These are phyloP conservation scores for Chionographis japonica DNA, from an alignment of 106 monocot species.

Conservation along the genomic window DNA sequence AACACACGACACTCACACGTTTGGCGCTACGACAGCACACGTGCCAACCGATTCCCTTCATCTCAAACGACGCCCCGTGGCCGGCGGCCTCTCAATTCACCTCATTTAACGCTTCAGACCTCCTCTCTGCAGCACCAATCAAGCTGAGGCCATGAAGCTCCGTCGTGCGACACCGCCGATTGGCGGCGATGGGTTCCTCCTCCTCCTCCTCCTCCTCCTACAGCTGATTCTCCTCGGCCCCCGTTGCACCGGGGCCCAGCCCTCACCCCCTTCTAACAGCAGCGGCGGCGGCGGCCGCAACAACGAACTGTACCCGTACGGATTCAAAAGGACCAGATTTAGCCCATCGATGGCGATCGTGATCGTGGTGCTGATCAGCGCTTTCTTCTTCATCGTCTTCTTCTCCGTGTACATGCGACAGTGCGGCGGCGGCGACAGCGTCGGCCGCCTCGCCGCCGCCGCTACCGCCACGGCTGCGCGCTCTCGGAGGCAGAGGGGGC, in stretches of 20 bases:
- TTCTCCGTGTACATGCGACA: conserved; percentile 57
- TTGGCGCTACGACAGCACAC: too few relatives aligned
- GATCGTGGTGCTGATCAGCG: conserved; percentile 33
- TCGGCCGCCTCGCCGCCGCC: not conserved
- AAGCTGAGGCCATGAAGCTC: too few relatives aligned
- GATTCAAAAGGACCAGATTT: too few relatives aligned
- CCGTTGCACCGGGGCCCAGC: not conserved
- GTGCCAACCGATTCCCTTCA: too few relatives aligned
- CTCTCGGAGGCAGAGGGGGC: conserved; percentile 16
- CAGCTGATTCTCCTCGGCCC: not conserved
- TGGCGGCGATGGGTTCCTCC: not conserved
- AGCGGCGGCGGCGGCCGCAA: not conserved
- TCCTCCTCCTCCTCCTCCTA: not conserved
- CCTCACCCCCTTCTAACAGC: conserved; percentile 1
- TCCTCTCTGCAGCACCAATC: too few relatives aligned
- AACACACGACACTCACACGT: too few relatives aligned
- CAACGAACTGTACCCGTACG: too few relatives aligned
- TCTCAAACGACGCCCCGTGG: too few relatives aligned
- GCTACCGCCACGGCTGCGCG: not conserved
- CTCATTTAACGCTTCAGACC: too few relatives aligned
- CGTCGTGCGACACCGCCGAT: not conserved
- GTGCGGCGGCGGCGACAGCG: conserved; percentile 24
- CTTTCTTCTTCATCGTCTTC: too few relatives aligned
- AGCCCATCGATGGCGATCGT: conserved; percentile 33
- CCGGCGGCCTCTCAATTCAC: too few relatives aligned